These are phyloP conservation scores for Psilocybe azurescens DNA, from an alignment of 768 basidiomycete genomes.

Conservation along the genomic window DNA sequence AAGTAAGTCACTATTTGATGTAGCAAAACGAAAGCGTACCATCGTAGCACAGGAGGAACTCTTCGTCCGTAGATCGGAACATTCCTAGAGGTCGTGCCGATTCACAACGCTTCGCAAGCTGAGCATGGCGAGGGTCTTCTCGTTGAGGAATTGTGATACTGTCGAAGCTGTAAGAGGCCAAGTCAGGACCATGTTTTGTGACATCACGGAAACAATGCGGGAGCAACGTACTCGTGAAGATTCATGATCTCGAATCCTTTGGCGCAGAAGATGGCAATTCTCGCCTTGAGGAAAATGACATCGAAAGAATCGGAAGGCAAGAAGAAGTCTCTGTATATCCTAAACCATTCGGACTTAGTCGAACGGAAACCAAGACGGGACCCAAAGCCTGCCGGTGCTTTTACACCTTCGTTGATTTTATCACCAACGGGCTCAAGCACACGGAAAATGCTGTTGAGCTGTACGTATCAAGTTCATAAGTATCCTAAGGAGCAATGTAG, in stretches of 20 bases:
- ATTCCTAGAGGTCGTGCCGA: conserved; percentile 89
- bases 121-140: conserved; percentile 67
- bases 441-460: conserved; percentile 92
- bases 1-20: neutral
- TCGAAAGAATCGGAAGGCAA: conserved; percentile 90
- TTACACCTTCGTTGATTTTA: conserved; percentile 81
- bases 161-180: conserved; percentile 62
- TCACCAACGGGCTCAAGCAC: conserved; percentile 96
- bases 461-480: neutral
- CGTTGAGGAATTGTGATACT: conserved; percentile 89
- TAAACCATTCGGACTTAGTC: conserved; percentile 92
- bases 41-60: conserved; percentile 94
- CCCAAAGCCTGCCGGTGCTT: conserved; percentile 71
- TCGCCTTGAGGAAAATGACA: conserved; percentile 90
- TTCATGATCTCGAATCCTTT: conserved; percentile 99
- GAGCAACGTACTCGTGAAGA: conserved; percentile 74
- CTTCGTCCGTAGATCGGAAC: conserved; percentile 90
- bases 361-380: conserved; percentile 80
- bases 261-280: conserved; percentile 91
- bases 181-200: neutral
- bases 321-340: conserved; percentile 93
- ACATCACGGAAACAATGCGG: neutral
- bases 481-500: neutral
- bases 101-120: conserved; percentile 86
- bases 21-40: conserved; percentile 55